phyloP scores from a whole-genome alignment of 2,329 filamentous ascomycete genomes.

The Penicillium sp. region DNA sequence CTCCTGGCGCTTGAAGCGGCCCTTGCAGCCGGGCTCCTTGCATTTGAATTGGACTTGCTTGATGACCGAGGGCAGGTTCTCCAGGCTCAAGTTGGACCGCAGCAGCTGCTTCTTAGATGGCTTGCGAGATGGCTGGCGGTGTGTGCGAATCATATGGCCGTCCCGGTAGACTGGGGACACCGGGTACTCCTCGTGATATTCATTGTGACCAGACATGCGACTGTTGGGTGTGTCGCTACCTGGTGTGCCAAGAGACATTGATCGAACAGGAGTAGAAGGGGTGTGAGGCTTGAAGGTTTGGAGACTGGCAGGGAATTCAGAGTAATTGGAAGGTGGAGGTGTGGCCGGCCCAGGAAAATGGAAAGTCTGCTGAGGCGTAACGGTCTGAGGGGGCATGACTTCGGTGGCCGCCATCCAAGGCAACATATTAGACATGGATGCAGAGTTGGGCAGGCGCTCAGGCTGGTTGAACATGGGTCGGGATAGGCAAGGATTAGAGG shows the following conservation, averaged over 20 bases:
- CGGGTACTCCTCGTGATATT: constrained; percentile 41
- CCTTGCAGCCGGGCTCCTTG: constrained; percentile 46
- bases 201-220: constrained; percentile 36
- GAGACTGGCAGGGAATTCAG: constrained; percentile 39
- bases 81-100: constrained; percentile 35
- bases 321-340: constrained; percentile 38
- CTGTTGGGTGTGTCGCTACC: constrained; percentile 40
- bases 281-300: constrained; percentile 40
- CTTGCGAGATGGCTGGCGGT: constrained; percentile 39
- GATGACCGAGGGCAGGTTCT: constrained; percentile 42
- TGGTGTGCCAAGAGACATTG: constrained; percentile 37
- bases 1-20: constrained; percentile 52
- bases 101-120: constrained; percentile 37
- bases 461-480: constrained; percentile 42
- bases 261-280: constrained; percentile 40
- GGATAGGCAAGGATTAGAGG: constrained; percentile 43
- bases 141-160: constrained; percentile 28
- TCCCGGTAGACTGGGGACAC: constrained; percentile 39
- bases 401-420: constrained; percentile 40
- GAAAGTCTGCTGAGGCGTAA: constrained; percentile 40
- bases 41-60: constrained; percentile 47
- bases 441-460: constrained; percentile 37
- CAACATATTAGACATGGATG: constrained; percentile 42
- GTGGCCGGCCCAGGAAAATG: constrained; percentile 37
- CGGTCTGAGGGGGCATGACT: constrained; percentile 39